phyloP scores from a whole-genome alignment of 23 red algal genomes.

The Gracilaria caudata region DNA sequence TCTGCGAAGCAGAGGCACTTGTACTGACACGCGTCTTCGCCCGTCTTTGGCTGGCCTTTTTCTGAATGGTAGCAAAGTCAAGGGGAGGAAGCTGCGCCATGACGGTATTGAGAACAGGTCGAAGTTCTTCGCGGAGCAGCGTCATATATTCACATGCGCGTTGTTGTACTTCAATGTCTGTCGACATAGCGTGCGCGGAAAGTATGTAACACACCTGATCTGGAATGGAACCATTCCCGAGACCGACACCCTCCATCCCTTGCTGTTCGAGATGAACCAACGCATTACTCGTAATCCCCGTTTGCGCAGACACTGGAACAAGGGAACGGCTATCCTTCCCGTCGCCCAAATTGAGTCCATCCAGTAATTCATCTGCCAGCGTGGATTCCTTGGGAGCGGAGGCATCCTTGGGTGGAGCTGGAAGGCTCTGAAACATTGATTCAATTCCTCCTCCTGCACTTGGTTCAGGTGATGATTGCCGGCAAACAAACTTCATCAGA shows the following conservation, averaged over 20 bases:
- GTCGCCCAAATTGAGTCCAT: conserved; percentile 36
- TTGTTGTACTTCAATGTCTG: conserved; percentile 82
- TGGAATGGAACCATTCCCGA: not conserved
- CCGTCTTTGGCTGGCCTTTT: conserved; percentile 53
- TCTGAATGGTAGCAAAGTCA: conserved; percentile 55
- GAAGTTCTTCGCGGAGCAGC: conserved; percentile 52
- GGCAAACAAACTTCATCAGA: conserved; percentile 57
- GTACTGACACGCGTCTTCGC: not conserved
- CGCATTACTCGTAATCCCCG: not conserved
- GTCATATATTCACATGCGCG: conserved; percentile 83
- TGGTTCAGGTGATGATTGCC: conserved; percentile 16
- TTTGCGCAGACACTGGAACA: conserved; percentile 6
- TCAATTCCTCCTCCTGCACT: not conserved
- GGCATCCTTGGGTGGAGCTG: not conserved
- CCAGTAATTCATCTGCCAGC: conserved; percentile 20
- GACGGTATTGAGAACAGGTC: conserved; percentile 13
- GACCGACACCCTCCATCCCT: not conserved
- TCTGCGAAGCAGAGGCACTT: not conserved
- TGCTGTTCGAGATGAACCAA: conserved; percentile 6
- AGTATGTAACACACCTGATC: conserved; percentile 58
- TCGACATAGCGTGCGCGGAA: conserved; percentile 10
- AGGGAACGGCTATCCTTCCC: conserved; percentile 4
- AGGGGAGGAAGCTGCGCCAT: conserved; percentile 81
- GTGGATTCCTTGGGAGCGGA: conserved; percentile 11
- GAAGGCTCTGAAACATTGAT: conserved; percentile 20